Evolutionary conservation across 345 rosid genomes (phyloP).

Genomic region (Salix caprea): DNA sequence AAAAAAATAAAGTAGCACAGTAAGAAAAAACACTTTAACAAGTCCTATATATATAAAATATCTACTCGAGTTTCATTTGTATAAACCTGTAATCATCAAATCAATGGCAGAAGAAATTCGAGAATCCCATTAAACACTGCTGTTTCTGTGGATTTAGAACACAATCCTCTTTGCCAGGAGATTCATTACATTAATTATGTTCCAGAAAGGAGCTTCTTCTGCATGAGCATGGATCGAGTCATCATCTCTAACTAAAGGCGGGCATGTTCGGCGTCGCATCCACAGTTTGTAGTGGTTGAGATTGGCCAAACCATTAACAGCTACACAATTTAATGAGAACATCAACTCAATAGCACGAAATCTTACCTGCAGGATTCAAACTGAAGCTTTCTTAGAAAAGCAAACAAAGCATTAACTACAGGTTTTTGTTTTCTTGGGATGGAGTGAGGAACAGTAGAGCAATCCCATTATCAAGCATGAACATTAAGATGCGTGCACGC

Average conservation of each 20-base stretch:
- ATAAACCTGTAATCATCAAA: not conserved
- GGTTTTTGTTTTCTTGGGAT: not conserved
- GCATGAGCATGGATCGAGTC: not conserved
- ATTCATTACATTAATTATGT: too few relatives aligned
- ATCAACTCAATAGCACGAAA: not conserved
- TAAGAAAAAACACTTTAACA: too few relatives aligned
- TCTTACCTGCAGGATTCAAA: not conserved
- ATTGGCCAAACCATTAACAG: not conserved
- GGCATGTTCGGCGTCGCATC: not conserved
- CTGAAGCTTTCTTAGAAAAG: conserved; percentile 7
- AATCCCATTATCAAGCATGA: not conserved
- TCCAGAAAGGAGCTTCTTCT: not conserved
- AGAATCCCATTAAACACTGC: not conserved
- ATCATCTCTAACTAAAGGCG: not conserved
- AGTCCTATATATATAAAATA: too few relatives aligned
- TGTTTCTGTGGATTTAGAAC: too few relatives aligned
- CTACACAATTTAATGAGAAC: not conserved
- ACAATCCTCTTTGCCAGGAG: too few relatives aligned
- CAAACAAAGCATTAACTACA: not conserved
- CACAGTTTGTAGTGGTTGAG: not conserved
- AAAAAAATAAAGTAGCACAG: too few relatives aligned
- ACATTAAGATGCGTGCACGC: conserved; percentile 9
- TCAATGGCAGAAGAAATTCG: not conserved
- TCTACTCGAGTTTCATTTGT: too few relatives aligned
- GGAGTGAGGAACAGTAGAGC: not conserved